Percentiles rank a stretch among this genome's conserved stretches.
Evolutionary conservation across 495 filamentous ascomycete genomes (phyloP).

Genomic region (Amorphotheca resinae): DNA sequence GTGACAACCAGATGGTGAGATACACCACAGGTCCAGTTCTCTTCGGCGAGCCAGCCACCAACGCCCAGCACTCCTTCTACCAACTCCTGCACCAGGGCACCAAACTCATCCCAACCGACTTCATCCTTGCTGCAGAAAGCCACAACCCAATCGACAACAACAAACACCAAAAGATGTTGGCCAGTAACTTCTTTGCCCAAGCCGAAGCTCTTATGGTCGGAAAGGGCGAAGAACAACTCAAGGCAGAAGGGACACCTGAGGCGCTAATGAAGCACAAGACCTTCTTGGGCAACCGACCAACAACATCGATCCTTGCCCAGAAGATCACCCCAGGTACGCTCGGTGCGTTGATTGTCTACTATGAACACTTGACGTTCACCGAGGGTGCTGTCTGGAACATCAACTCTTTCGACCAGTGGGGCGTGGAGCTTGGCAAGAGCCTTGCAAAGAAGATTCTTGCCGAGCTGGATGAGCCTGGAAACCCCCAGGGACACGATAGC

Average conservation of each 20-base stretch:
- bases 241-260: constrained; percentile 74
- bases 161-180: constrained; percentile 97
- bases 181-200: constrained; percentile 97
- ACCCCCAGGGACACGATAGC: constrained; percentile 59
- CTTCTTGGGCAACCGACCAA: constrained; percentile 94
- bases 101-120: constrained; percentile 96
- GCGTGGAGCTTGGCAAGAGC: constrained; percentile 93
- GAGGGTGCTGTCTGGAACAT: constrained; percentile 98
- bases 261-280: constrained; percentile 93
- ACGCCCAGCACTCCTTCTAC: constrained; percentile 99
- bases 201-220: constrained; percentile 97
- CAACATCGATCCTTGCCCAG: constrained; percentile 84
- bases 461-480: constrained; percentile 64
- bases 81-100: constrained; percentile 98
- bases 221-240: constrained; percentile 83
- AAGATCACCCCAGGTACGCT: constrained; percentile 91
- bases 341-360: constrained; percentile 93
- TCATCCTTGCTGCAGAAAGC: constrained; percentile 87
- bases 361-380: constrained; percentile 96
- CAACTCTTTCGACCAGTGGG: constrained; percentile 99
- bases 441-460: constrained; percentile 82
- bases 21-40: constrained; percentile 93
- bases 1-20: constrained; percentile 79
- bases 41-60: constrained; percentile 97
- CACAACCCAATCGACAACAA: constrained; percentile 91